Percentiles rank a stretch among this genome's conserved stretches.
Conservation (phyloP, 495 filamentous ascomycete genomes). For the Penicillium bovifimosum region DNA sequence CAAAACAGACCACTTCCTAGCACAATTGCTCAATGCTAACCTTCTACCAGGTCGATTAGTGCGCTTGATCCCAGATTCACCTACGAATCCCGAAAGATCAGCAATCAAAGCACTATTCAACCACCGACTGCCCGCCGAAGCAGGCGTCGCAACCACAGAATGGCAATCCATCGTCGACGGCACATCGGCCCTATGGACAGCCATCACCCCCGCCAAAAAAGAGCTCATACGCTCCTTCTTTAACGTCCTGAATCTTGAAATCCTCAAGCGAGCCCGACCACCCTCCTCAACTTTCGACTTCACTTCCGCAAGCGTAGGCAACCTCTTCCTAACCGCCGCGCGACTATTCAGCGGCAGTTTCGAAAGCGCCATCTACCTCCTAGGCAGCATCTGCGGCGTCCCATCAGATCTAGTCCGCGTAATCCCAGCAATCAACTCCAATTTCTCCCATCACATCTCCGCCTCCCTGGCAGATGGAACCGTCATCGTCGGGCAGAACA, state of each 20-base stretch:
- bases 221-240: constrained; percentile 90
- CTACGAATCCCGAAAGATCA: constrained; percentile 54
- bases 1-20: neutral
- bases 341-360: constrained; percentile 77
- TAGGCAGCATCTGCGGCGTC: constrained; percentile 75
- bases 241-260: constrained; percentile 82
- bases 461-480: constrained; percentile 72
- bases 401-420: constrained; percentile 64
- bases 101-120: constrained; percentile 82
- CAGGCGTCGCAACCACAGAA: constrained; percentile 44
- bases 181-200: constrained; percentile 64
- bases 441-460: constrained; percentile 89
- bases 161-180: constrained; percentile 91
- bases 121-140: constrained; percentile 63
- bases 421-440: constrained; percentile 86
- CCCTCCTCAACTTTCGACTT: constrained; percentile 82
- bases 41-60: constrained; percentile 66
- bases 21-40: constrained; percentile 1
- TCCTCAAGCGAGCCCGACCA: constrained; percentile 75
- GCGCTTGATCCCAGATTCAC: constrained; percentile 73
- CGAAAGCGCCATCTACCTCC: constrained; percentile 75
- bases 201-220: constrained; percentile 75
- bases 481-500: constrained; percentile 85
- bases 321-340: constrained; percentile 83
- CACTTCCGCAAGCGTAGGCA: constrained; percentile 81